phyloP scores from a whole-genome alignment of 2,329 filamentous ascomycete species.

The Colletotrichum gigasporum region DNA sequence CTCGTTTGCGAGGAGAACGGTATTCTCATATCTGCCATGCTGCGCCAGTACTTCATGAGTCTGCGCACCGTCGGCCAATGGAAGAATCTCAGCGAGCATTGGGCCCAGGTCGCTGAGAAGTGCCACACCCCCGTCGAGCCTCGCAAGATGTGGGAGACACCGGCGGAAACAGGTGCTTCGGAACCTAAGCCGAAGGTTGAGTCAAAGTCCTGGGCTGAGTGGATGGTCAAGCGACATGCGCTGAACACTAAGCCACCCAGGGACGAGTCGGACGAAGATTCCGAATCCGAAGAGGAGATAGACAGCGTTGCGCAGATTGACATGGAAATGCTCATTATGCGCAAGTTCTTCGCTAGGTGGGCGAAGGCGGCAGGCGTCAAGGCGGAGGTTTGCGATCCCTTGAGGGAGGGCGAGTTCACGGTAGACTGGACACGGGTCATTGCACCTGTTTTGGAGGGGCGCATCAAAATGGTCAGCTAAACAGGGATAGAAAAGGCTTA shows the following conservation, averaged over 20 bases:
- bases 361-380: slow-evolving; percentile 72
- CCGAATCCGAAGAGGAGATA: slow-evolving; percentile 42
- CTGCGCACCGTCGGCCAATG: slow-evolving; percentile 84
- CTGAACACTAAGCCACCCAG: slow-evolving; percentile 43
- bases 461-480: slow-evolving; percentile 65
- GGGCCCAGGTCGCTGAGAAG: slow-evolving; percentile 70
- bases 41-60: slow-evolving; percentile 92
- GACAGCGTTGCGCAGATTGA: slow-evolving; percentile 57
- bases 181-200: slow-evolving; percentile 32
- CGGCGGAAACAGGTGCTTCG: slow-evolving; percentile 32
- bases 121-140: slow-evolving; percentile 62
- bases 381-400: slow-evolving; percentile 59
- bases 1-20: slow-evolving; percentile 88
- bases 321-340: slow-evolving; percentile 69
- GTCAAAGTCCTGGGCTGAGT: slow-evolving; percentile 46
- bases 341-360: slow-evolving; percentile 79
- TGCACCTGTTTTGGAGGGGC: slow-evolving; percentile 78
- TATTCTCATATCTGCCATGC: slow-evolving; percentile 84
- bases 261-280: slow-evolving; percentile 53
- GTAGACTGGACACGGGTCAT: slow-evolving; percentile 85
- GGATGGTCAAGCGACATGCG: slow-evolving; percentile 46
- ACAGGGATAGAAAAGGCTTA: neutral
- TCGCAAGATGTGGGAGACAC: slow-evolving; percentile 45
- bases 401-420: slow-evolving; percentile 67
- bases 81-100: slow-evolving; percentile 78